phyloP scores from a whole-genome alignment of 768 basidiomycete genomes.

The Kwoniella botswanensis region DNA sequence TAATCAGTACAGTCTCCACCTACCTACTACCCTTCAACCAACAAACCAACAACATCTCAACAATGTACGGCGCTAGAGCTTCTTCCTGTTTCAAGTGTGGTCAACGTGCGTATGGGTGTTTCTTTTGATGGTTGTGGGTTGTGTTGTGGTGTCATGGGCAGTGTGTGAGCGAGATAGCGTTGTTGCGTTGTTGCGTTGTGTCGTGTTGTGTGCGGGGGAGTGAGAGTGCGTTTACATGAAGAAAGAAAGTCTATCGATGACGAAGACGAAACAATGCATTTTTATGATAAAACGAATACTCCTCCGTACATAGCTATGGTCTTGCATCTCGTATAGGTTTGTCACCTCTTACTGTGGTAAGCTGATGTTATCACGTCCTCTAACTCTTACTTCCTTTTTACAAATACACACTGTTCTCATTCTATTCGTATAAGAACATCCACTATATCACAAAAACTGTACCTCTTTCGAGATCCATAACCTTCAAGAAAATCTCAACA shows the following conservation, averaged over 20 bases:
- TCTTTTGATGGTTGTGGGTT: conserved; percentile 22
- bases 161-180: conserved; percentile 8
- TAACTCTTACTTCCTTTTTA: too few relatives aligned
- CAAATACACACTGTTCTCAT: too few relatives aligned
- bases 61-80: conserved; percentile 47
- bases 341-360: not conserved
- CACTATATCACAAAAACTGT: too few relatives aligned
- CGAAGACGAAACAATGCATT: conserved; percentile 5
- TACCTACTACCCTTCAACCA: conserved; percentile 3
- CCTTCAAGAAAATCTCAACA: not conserved
- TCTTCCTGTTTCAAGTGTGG: conserved; percentile 56
- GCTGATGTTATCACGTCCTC: not conserved
- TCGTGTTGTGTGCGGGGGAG: conserved; percentile 31
- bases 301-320: conserved; percentile 23
- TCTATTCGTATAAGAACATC: too few relatives aligned
- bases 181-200: conserved; percentile 13
- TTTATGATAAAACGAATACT: conserved; percentile 12
- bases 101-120: conserved; percentile 41
- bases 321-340: not conserved
- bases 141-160: conserved; percentile 16
- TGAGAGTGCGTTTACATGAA: not conserved
- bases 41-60: conserved; percentile 20
- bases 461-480: not conserved
- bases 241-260: conserved; percentile 11
- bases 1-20: not conserved